Evolutionary conservation across 2,329 filamentous ascomycete species (phyloP).

Genomic region (Botrytis paeoniae): DNA sequence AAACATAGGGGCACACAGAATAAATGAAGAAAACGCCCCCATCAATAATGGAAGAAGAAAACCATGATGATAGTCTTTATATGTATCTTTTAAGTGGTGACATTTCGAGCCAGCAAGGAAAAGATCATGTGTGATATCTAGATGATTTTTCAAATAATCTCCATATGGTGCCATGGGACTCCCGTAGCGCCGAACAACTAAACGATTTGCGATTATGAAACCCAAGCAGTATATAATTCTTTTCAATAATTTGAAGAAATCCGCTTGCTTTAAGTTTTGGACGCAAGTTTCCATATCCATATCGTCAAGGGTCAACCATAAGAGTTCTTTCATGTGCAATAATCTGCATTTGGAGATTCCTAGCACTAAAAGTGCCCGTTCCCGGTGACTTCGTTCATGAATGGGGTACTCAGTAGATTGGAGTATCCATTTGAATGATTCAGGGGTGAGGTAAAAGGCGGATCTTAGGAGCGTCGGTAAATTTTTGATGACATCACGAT

Average conservation of each 20-base stretch:
- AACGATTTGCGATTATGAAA: not conserved
- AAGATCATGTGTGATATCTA: not conserved
- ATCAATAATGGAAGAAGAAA: rapidly evolving
- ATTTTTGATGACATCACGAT: not conserved
- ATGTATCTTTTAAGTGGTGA: not conserved
- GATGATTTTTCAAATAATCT: not conserved
- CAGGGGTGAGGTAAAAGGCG: rapidly evolving
- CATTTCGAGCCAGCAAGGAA: not conserved
- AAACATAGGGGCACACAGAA: rapidly evolving
- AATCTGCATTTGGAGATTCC: rapidly evolving
- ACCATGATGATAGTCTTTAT: rapidly evolving
- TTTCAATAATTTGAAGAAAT: rapidly evolving
- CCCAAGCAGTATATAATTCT: not conserved
- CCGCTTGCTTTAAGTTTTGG: not conserved
- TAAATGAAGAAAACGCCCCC: rapidly evolving
- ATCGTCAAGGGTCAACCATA: not conserved
- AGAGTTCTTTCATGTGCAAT: not conserved
- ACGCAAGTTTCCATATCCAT: not conserved
- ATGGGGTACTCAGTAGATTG: too few relatives aligned
- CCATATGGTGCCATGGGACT: rapidly evolving
- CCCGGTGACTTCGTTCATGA: not conserved
- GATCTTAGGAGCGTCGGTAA: rapidly evolving
- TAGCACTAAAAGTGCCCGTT: not conserved
- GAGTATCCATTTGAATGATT: not conserved
- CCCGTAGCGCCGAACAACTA: rapidly evolving